phyloP scores from a whole-genome alignment of 164 flowering plant genomes.

The Sedum album region DNA sequence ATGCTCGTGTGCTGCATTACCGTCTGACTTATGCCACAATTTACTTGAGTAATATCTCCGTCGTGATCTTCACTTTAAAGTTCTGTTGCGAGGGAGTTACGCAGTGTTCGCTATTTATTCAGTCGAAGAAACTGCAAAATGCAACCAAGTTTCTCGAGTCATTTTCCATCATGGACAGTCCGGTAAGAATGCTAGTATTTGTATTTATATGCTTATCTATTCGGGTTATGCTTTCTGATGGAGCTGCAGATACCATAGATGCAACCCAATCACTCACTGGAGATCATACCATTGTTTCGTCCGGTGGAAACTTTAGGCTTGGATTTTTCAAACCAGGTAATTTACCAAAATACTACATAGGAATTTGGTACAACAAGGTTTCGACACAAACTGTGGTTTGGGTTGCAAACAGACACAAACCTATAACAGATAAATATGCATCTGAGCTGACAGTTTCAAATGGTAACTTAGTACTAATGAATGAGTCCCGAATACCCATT shows the following conservation, averaged over 20 bases:
- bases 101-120: background rate
- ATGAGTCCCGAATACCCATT: background rate
- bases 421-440: background rate
- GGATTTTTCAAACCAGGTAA: conserved; percentile 5
- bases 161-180: background rate
- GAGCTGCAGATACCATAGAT: background rate
- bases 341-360: background rate
- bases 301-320: background rate
- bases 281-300: conserved; percentile 6
- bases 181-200: background rate
- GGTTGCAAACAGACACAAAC: conserved; percentile 6
- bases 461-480: conserved; percentile 5
- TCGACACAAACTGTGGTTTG: background rate
- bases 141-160: background rate
- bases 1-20: background rate
- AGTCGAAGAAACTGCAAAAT: background rate
- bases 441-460: background rate
- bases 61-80: background rate
- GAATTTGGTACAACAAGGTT: conserved; percentile 6
- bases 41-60: background rate
- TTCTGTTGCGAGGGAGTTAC: background rate
- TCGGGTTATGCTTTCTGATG: background rate
- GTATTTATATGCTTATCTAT: background rate
- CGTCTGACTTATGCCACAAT: background rate
- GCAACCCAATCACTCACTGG: background rate